These are phyloP conservation scores for Candida dubliniensis DNA, from an alignment of 1,139 yeast species.

Conservation along the genomic window DNA sequence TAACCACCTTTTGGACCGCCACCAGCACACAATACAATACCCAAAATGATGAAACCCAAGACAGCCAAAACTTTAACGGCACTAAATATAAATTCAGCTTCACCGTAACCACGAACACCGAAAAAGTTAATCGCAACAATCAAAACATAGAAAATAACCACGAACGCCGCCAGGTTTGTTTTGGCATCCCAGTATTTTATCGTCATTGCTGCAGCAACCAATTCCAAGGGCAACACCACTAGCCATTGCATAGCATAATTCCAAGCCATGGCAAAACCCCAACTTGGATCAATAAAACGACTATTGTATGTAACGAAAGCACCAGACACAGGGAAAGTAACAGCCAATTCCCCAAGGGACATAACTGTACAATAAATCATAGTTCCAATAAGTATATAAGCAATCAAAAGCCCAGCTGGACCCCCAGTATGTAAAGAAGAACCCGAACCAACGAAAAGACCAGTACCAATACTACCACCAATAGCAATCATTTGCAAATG, in stretches of 20 bases:
- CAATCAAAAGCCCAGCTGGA: constrained; percentile 71
- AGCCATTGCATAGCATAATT: constrained; percentile 44
- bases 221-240: constrained; percentile 38
- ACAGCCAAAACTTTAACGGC: constrained; percentile 33
- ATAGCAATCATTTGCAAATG: constrained; percentile 83
- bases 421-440: constrained; percentile 61
- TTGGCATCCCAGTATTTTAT: constrained; percentile 30
- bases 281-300: constrained; percentile 61
- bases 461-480: constrained; percentile 88
- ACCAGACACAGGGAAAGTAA: constrained; percentile 72
- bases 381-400: constrained; percentile 47
- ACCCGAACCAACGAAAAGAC: constrained; percentile 70
- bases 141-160: constrained; percentile 30
- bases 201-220: constrained; percentile 41
- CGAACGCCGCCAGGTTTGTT: constrained; percentile 32
- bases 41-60: constrained; percentile 62
- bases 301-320: constrained; percentile 70
- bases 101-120: constrained; percentile 41
- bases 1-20: constrained; percentile 52
- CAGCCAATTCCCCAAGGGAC: constrained; percentile 70
- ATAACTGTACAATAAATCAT: constrained; percentile 66
- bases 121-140: constrained; percentile 31
- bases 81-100: constrained; percentile 33
- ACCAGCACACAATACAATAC: constrained; percentile 69
- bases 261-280: constrained; percentile 71